Percentiles rank a stretch among this genome's conserved stretches.
Conservation (phyloP, 352 stramenopile genomes). For the Globisporangium echinulatum region DNA sequence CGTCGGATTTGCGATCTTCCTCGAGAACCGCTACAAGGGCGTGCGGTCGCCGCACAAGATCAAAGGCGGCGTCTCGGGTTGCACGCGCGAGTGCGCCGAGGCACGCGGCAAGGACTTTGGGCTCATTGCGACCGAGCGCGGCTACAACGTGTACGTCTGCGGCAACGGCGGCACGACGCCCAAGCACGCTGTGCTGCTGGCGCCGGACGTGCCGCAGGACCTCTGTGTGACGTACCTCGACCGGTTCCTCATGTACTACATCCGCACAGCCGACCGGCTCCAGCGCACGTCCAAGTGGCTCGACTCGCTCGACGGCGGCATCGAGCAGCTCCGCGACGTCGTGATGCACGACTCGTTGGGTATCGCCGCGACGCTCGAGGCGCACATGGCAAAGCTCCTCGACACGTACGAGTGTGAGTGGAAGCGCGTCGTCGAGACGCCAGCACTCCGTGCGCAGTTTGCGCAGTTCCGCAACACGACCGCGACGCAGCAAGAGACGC, state of each 20-base stretch:
- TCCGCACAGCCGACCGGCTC: slow-evolving; percentile 63
- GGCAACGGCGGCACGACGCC: slow-evolving; percentile 86
- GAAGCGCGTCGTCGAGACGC: slow-evolving; percentile 88
- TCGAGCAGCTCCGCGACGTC: slow-evolving; percentile 42
- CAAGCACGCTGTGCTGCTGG: slow-evolving; percentile 65
- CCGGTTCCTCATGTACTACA: slow-evolving; percentile 91
- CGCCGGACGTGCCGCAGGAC: slow-evolving; percentile 41
- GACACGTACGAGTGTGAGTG: slow-evolving; percentile 93
- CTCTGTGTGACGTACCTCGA: slow-evolving; percentile 85
- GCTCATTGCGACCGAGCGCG: slow-evolving; percentile 89
- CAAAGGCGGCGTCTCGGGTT: slow-evolving; percentile 88
- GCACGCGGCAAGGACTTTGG: slow-evolving; percentile 91
- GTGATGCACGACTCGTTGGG: slow-evolving; percentile 89
- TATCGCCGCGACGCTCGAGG: slow-evolving; percentile 65
- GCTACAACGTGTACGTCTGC: slow-evolving; percentile 90
- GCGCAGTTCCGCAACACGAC: slow-evolving; percentile 90
- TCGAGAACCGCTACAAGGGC: slow-evolving; percentile 92
- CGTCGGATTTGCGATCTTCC: slow-evolving; percentile 86
- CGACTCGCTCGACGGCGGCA: slow-evolving; percentile 65
- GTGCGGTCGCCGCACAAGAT: slow-evolving; percentile 91
- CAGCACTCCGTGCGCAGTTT: slow-evolving; percentile 73
- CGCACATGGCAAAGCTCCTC: slow-evolving; percentile 88
- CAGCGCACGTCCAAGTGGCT: slow-evolving; percentile 88
- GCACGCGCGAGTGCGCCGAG: slow-evolving; percentile 89
- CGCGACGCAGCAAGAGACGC: slow-evolving; percentile 50